A percentile compares a stretch with the other conserved stretches of the same genome.
Evolutionary conservation across 306 rosid genomes (phyloP).

Genomic region (Vigna reflexopilosa): DNA sequence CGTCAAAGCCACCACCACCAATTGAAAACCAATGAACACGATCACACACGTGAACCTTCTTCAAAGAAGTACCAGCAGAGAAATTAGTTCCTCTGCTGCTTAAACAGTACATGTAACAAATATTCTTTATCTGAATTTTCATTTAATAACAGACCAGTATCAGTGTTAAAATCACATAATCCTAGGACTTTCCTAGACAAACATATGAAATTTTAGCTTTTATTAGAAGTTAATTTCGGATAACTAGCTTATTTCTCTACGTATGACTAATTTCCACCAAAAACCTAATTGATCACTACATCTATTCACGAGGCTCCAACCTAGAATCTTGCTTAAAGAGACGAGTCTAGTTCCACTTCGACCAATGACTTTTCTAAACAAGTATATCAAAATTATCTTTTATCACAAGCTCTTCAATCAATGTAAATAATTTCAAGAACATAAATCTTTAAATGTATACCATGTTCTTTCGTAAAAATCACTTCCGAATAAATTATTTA

Average conservation of each 20-base stretch:
- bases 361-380: no score
- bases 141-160: conserved; percentile 29
- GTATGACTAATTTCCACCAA: no score
- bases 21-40: conserved; percentile 54
- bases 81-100: conserved; percentile 82
- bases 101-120: conserved; percentile 47
- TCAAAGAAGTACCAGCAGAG: conserved; percentile 78
- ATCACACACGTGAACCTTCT: conserved; percentile 62
- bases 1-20: conserved; percentile 37
- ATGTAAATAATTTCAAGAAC: neutral
- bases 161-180: conserved; percentile 4
- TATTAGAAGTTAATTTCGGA: neutral
- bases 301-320: no score
- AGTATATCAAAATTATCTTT: no score
- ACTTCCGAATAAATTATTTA: conserved; percentile 18
- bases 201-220: conserved; percentile 7
- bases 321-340: no score
- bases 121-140: conserved; percentile 37
- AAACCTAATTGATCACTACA: no score
- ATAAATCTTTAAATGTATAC: conserved; percentile 9
- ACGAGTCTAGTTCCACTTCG: no score
- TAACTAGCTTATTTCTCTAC: neutral
- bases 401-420: neutral
- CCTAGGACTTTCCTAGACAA: conserved; percentile 28
- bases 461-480: conserved; percentile 1